Base-by-base conservation (phyloP, 768 basidiomycete species). In the Basidioascus undulatus region DNA sequence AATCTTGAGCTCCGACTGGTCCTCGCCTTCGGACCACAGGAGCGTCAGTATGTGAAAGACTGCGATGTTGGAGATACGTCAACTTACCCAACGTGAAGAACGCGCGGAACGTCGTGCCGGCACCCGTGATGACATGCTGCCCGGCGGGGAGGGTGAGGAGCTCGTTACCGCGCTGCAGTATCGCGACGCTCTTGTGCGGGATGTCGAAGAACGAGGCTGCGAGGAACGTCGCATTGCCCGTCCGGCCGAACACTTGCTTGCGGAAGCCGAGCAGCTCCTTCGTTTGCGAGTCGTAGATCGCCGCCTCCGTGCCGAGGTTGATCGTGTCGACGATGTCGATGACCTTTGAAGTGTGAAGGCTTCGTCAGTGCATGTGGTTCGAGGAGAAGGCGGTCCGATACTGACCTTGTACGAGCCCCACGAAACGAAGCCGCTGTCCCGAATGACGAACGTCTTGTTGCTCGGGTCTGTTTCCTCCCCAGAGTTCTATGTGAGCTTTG, bases 141-240 rank as follows among this genome's bases (percentile, higher is more conserved):
- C 80, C 80, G 31, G 80, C 80, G 36, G 72, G 66, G 19, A 83
- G 65, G 4, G 80, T 63, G 50, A 77, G 71, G 21, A 83, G 64
- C 35, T 81, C 76, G 48, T 83, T 76, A 13, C 76, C 78, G 13
- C 70, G 66, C 55, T 83, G 81, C 36, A 83, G 63, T 43, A 82
- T 76, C 28, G 78, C 81, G 51, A 80, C 82, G 54, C 83, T 83
- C 51, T 70, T 81, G 21, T 80, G 80, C 6, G 80, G 80, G 36
- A 81, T 78, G 27, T 44, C 46, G 27, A 44, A 39, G 40, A 47
- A 47, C 8, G 46, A 44, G 2, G 46, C 46, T 3, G 38, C 46
- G 21, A 47, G 43, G 27, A 37, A 44, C 6, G 26, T 20, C 5
- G 16, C 6, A n/a, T 31, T 21, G 6, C 12, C 30, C 8, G 35